Evolutionary conservation across 2,329 filamentous ascomycete species (phyloP).

Genomic region (Pyrenochaeta sp.): DNA sequence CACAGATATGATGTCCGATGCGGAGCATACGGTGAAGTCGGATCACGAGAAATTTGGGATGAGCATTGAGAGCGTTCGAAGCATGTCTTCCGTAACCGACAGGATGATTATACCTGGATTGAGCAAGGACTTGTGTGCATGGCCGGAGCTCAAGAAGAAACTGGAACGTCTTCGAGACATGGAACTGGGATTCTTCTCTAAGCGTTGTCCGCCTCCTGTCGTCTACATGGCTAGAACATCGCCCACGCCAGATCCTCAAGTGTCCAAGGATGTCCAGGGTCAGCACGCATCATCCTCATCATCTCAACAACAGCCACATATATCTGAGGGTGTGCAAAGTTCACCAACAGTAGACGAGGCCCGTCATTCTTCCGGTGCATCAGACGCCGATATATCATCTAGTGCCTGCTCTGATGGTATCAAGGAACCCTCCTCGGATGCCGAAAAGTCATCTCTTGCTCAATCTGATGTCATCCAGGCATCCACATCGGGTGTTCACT

Average conservation of each 20-base stretch:
- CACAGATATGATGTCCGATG: neutral
- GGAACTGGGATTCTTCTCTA: neutral
- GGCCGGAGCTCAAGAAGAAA: neutral
- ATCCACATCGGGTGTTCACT: neutral
- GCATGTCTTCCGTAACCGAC: neutral
- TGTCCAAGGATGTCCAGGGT: neutral
- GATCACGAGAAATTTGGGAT: neutral
- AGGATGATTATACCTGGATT: neutral
- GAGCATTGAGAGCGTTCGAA: neutral
- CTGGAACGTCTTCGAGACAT: neutral
- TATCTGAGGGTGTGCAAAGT: neutral
- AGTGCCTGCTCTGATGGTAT: neutral
- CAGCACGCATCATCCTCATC: neutral
- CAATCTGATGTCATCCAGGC: neutral
- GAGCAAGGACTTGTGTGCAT: neutral
- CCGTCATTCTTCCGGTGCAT: neutral
- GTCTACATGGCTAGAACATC: neutral
- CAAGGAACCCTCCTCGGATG: neutral
- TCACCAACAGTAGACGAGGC: neutral
- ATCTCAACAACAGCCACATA: neutral
- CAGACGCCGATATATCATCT: neutral
- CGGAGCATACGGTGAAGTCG: neutral
- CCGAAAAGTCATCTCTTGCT: neutral
- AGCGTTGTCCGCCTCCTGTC: neutral
- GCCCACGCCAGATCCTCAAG: neutral